Base-by-base conservation (phyloP, 495 filamentous ascomycete species). In the Tuber magnatum region DNA sequence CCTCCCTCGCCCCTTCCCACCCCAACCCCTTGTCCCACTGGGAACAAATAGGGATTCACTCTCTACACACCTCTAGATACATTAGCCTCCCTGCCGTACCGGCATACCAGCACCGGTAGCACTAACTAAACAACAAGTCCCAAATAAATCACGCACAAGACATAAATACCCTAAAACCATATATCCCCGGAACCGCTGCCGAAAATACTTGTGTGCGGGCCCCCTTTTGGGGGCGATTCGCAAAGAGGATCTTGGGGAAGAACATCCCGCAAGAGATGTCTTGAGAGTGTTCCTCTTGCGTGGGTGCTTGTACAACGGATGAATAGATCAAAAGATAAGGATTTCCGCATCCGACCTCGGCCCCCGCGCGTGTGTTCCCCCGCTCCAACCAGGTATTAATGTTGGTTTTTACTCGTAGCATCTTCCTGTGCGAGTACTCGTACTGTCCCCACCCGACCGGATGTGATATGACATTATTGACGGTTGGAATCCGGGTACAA, bases 121-220 rank as follows among this genome's bases (percentile, higher is more conserved):
- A 56, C n/a, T 56, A 28, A 56, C 12, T 32, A 65, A 12, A 32
- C 56, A 35, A 65, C 28, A 32, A 35, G 28, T 35, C 56, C 56
- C 56, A 65, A 65, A 65, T 65, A 65, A 65, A 35, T 65, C 56
- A 65, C 14, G 14, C 56, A 65, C 56, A 65, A 20, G 56, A 65
- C 56, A 35, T 65, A 65, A 65, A 65, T 65, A 65, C 56, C 32
- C 35, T 32, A 35, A 65, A 35, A 65, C 56, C n/a, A 28, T 35
- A 35, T 28, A 65, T 65, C 35, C 18, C 16, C 3, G 56, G 56
- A 65, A 65, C 32, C 32, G 14, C 28, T 65, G 3, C 56, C 56
- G 28, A 32, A 65, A 65, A 65, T 65, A 35, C 28, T 18, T 18
- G 56, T 65, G 5, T 14, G 32, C 32, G 32, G 35, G n/a, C 28